A percentile compares a stretch with the other conserved stretches of the same genome.
Evolutionary conservation across 495 filamentous ascomycete species (phyloP).

Genomic region (Aspergillus nidulans): DNA sequence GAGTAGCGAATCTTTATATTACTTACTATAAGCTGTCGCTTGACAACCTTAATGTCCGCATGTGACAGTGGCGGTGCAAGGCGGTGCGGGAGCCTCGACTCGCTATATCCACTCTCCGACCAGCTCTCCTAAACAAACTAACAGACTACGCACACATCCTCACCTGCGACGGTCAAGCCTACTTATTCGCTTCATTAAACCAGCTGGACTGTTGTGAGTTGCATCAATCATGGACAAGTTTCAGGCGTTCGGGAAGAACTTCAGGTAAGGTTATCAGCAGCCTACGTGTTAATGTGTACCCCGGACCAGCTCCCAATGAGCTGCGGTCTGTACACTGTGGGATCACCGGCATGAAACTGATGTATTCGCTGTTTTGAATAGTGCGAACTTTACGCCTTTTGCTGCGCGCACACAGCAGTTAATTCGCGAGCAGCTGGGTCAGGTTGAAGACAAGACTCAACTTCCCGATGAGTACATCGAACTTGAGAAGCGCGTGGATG

Average conservation of each 20-base stretch:
- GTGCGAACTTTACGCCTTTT: constrained; percentile 78
- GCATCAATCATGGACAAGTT: constrained; percentile 63
- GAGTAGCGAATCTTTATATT: no score
- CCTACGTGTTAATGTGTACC: constrained; percentile 1
- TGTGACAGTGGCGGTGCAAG: constrained; percentile 15
- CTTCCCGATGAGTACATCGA: constrained; percentile 96
- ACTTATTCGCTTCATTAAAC: not conserved
- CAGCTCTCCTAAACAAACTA: constrained; percentile 8
- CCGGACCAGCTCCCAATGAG: not conserved
- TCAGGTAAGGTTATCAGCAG: constrained; percentile 47
- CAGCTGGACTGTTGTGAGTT: constrained; percentile 1
- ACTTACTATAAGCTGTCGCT: not conserved
- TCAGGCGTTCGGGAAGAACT: constrained; percentile 70
- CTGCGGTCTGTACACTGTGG: not conserved
- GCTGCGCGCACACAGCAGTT: constrained; percentile 92
- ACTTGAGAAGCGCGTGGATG: constrained; percentile 98
- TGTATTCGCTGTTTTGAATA: constrained; percentile 26
- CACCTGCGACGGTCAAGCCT: not conserved
- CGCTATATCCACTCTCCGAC: constrained; percentile 3
- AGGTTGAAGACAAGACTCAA: constrained; percentile 95
- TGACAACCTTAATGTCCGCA: not conserved
- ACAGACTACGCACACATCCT: not conserved
- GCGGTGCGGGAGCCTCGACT: constrained; percentile 14
- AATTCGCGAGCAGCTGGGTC: constrained; percentile 93
- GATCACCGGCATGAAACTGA: constrained; percentile 27